phyloP scores from a whole-genome alignment of 2,329 filamentous ascomycete species.

The Exophiala dermatitidis region DNA sequence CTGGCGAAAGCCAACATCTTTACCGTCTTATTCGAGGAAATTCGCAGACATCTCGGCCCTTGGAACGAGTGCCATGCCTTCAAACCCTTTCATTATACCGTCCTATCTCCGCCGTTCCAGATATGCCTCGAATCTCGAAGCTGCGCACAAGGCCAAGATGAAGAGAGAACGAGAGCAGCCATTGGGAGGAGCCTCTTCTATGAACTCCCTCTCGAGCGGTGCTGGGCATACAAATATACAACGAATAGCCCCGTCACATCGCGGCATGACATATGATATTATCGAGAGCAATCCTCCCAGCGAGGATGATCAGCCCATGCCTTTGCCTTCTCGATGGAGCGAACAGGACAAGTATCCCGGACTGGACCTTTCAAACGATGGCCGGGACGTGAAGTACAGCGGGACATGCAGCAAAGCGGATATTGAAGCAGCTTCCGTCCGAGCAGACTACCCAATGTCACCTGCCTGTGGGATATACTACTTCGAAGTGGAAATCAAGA shows the following conservation, averaged over 20 bases:
- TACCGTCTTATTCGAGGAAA: slow-evolving; percentile 45
- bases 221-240: slow-evolving; percentile 45
- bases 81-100: slow-evolving; percentile 64
- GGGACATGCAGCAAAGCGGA: slow-evolving; percentile 53
- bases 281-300: slow-evolving; percentile 63
- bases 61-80: slow-evolving; percentile 26
- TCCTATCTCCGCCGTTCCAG: slow-evolving; percentile 73
- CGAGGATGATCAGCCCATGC: slow-evolving; percentile 57
- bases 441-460: slow-evolving; percentile 81
- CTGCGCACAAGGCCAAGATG: slow-evolving; percentile 58
- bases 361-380: slow-evolving; percentile 67
- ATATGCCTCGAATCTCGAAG: slow-evolving; percentile 69
- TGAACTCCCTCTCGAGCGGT: slow-evolving; percentile 48
- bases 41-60: slow-evolving; percentile 34
- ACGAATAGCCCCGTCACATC: slow-evolving; percentile 57
- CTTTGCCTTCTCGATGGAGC: slow-evolving; percentile 77
- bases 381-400: slow-evolving; percentile 60
- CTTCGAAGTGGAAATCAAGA: slow-evolving; percentile 66
- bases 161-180: slow-evolving; percentile 46
- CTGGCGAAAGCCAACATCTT: slow-evolving; percentile 37
- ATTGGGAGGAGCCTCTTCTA: slow-evolving; percentile 37
- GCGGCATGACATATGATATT: slow-evolving; percentile 75
- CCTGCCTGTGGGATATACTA: slow-evolving; percentile 90
- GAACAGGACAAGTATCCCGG: slow-evolving; percentile 65
- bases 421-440: slow-evolving; percentile 72